Percentiles rank a stretch among this genome's conserved stretches.
These are phyloP conservation scores for Aspergillus arachidicola DNA, from an alignment of 2,329 filamentous ascomycete species.

Conservation along the genomic window DNA sequence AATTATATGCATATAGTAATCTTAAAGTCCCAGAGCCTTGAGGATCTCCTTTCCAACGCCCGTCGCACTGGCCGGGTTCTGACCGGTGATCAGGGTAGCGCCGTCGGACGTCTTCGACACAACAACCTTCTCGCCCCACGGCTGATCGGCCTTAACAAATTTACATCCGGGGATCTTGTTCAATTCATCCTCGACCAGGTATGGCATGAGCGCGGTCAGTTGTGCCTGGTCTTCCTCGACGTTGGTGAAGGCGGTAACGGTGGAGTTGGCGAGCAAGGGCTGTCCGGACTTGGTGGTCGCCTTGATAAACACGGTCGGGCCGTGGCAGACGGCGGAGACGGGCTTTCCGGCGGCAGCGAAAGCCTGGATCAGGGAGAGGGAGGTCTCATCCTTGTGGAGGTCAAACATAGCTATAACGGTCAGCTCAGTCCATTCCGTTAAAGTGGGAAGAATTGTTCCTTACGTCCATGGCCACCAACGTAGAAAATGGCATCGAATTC, in stretches of 20 bases:
- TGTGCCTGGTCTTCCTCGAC: constrained; percentile 47
- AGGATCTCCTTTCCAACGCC: constrained; percentile 48
- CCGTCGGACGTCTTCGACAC: constrained; percentile 32
- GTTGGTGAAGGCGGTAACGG: constrained; percentile 52
- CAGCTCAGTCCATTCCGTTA: background rate
- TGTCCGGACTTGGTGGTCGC: constrained; percentile 47
- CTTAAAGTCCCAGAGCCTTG: constrained; percentile 29
- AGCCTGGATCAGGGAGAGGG: constrained; percentile 49
- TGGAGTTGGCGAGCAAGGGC: constrained; percentile 42
- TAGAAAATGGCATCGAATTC: constrained; percentile 68
- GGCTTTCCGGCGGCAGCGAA: constrained; percentile 53
- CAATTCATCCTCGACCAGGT: constrained; percentile 48
- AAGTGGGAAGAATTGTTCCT: constrained; percentile 23
- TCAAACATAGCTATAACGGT: constrained; percentile 51
- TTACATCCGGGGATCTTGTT: constrained; percentile 41
- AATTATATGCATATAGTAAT: background rate
- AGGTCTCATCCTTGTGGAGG: constrained; percentile 45
- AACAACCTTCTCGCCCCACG: constrained; percentile 49
- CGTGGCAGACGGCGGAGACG: constrained; percentile 55
- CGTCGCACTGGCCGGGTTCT: constrained; percentile 50
- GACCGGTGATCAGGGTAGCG: constrained; percentile 48
- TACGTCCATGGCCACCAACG: constrained; percentile 61
- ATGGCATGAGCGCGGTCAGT: constrained; percentile 44
- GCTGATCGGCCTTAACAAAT: constrained; percentile 48
- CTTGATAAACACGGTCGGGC: constrained; percentile 47